These are phyloP conservation scores for Hypoxylon perforatum DNA, from an alignment of 495 filamentous ascomycete species.

Conservation along the genomic window DNA sequence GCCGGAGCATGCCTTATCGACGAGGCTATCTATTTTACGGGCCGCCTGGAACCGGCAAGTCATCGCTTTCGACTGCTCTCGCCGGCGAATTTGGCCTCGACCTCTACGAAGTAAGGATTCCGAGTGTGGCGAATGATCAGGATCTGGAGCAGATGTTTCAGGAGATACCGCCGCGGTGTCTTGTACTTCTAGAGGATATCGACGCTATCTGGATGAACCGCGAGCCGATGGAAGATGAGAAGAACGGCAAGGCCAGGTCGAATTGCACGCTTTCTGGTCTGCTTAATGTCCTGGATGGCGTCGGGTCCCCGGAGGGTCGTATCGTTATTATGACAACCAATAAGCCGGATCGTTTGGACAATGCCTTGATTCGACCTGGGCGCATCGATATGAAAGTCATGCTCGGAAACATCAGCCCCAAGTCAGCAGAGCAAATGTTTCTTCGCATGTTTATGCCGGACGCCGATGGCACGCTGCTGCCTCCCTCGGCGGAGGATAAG, in stretches of 20 bases:
- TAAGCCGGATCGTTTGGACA: slow-evolving; percentile 71
- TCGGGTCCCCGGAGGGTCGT: slow-evolving; percentile 74
- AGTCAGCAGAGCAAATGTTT: slow-evolving; percentile 62
- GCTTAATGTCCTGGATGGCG: slow-evolving; percentile 78
- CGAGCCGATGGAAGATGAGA: slow-evolving; percentile 43
- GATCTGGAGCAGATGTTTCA: slow-evolving; percentile 66
- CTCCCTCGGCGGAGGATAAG: slow-evolving; percentile 16
- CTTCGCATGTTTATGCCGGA: slow-evolving; percentile 58
- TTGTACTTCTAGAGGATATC: slow-evolving; percentile 76
- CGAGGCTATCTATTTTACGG: slow-evolving; percentile 72
- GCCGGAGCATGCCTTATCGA: slow-evolving; percentile 74
- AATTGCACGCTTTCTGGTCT: slow-evolving; percentile 71
- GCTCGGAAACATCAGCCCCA: slow-evolving; percentile 62
- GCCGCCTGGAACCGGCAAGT: slow-evolving; percentile 76
- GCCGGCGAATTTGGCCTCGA: slow-evolving; percentile 73
- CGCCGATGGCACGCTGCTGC: background rate
- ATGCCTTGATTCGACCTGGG: slow-evolving; percentile 74
- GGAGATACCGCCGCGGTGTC: slow-evolving; percentile 68
- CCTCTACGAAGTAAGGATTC: slow-evolving; percentile 71
- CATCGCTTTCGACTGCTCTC: slow-evolving; percentile 69
- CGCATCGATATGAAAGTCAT: slow-evolving; percentile 74
- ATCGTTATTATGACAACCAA: slow-evolving; percentile 84
- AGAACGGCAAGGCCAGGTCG: slow-evolving; percentile 32
- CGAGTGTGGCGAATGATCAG: slow-evolving; percentile 57
- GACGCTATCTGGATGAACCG: slow-evolving; percentile 68